phyloP scores from a whole-genome alignment of 1,139 yeast species.

The Torulaspora globosa region DNA sequence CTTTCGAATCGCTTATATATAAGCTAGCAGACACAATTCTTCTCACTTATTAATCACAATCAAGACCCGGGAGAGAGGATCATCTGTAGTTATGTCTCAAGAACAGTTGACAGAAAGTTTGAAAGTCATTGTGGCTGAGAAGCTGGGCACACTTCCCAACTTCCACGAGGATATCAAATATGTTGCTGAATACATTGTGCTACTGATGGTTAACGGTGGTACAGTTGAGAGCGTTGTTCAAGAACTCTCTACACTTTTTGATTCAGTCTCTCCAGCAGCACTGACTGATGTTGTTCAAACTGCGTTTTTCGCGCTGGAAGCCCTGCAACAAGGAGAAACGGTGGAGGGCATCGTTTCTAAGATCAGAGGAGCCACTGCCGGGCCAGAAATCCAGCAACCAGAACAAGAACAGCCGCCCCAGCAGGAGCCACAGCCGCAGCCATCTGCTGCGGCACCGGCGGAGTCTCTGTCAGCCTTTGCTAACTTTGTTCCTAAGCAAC shows the following conservation, averaged over 20 bases:
- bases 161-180: conserved; percentile 65
- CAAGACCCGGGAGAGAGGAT: not conserved
- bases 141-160: conserved; percentile 37
- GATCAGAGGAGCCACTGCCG: conserved; percentile 26
- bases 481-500: conserved; percentile 27
- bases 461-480: conserved; percentile 33
- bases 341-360: conserved; percentile 33
- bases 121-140: conserved; percentile 37
- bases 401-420: conserved; percentile 14
- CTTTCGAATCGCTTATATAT: not conserved
- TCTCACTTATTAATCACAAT: not conserved
- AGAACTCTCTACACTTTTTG: conserved; percentile 65
- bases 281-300: conserved; percentile 41
- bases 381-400: conserved; percentile 17
- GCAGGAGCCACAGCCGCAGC: conserved; percentile 14
- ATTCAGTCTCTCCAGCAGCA: conserved; percentile 52
- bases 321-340: conserved; percentile 39
- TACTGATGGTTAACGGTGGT: conserved; percentile 69
- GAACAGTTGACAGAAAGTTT: conserved; percentile 37
- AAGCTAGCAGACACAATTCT: not conserved
- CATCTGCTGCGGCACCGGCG: not conserved
- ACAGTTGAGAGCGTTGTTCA: conserved; percentile 57
- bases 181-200: conserved; percentile 74
- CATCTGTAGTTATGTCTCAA: conserved; percentile 26
- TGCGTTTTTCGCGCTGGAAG: conserved; percentile 54